Base-by-base conservation (phyloP, 1,284 basidiomycete genomes). In the Boletus sp. region DNA sequence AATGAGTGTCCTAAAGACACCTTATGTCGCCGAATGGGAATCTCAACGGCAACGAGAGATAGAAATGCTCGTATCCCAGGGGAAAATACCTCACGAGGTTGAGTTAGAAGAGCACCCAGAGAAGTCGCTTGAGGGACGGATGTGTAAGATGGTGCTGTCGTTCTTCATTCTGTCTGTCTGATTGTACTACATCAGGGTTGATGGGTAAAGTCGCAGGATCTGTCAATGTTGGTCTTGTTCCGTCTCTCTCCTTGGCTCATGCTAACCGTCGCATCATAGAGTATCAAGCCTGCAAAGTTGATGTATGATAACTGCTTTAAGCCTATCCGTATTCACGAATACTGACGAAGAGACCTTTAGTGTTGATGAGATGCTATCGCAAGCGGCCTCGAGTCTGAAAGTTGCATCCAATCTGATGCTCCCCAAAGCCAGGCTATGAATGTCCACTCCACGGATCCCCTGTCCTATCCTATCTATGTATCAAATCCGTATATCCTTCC, bases 161-260 rank as follows among this genome's bases (percentile, higher is more conserved):
- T 30, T n/a, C 38, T n/a, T 51, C 14, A 5, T 36, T 12, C 20
- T 40, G 27, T 32, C 20, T n/a, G 34, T 49, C 39, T 61, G 20
- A 46, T 17, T 14, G 9, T 44, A 20, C 30, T 39, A 53, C 22
- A 14, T 40, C 20, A 81, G 88, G 86, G 86, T 66, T 92, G 16
- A 93, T 92, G 88, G 91, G 91, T n/a, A 83, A 81, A 60, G 88
- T 91, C 4, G 87, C 88, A 14, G 91, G 82, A 17, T 75, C 84
- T 23, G 85, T 93, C 57, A 74, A 81, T 45, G 80, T 80, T 46
- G 47, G 75, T 69, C 12, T 40, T 32, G 14, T 27, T 22, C 33
- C 33, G 5, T 30, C 37, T 12, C 13, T 46, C 14, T 14, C 20
- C 12, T 26, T 40, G 26, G 25, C 14, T 27, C 44, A 45, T 39